Base-by-base conservation (phyloP, 1,139 yeast genomes). In the Kodamaea plutei region DNA sequence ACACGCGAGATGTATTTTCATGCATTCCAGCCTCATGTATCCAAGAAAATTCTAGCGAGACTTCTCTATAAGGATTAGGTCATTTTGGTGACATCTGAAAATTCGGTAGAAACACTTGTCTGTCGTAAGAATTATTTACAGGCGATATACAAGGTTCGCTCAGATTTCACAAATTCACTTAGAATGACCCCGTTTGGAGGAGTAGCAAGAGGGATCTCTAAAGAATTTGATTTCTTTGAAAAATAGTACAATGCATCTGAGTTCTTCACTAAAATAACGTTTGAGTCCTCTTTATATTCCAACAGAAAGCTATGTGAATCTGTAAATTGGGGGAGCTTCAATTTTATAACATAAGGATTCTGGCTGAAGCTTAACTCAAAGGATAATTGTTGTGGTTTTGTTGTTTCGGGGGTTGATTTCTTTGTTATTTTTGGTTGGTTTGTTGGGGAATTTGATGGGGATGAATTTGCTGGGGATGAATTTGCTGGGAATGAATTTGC, bases 131-230 rank as follows among this genome's bases (percentile, higher is more conserved):
- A n/a, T n/a, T n/a, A n/a, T n/a, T n/a, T n/a, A n/a, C n/a, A n/a
- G n/a, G n/a, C n/a, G 10, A 37, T 27, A 25, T 34, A 37, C 29
- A 37, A 30, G 9, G 38, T 30, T 8, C 23, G 13, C 20, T 37
- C 38, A 5, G 16, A 12, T 17, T 15, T 32, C 16, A 37, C 33
- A 24, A 35, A 35, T 26, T 34, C 34, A 15, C 34, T 20, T 8
- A 19, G 10, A n/a, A 34, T 25, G 17, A 25, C 22, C n/a, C 20
- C 13, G n/a, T 17, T 17, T 17, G 20, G 20, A 9, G 9, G 7
- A 7, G 7, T 9, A 9, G 20, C 7, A 17, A 17, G 20, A 25
- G 35, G 44, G 15, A 44, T 30, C 23, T 41, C 42, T 17, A 43
- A 29, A 7, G 31, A 27, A 11, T 31, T 35, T 15, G 40, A 39